A percentile compares a stretch with the other conserved stretches of the same genome.
These are phyloP conservation scores for Aspergillus eucalypticola DNA, from an alignment of 2,329 filamentous ascomycete species.

Conservation along the genomic window DNA sequence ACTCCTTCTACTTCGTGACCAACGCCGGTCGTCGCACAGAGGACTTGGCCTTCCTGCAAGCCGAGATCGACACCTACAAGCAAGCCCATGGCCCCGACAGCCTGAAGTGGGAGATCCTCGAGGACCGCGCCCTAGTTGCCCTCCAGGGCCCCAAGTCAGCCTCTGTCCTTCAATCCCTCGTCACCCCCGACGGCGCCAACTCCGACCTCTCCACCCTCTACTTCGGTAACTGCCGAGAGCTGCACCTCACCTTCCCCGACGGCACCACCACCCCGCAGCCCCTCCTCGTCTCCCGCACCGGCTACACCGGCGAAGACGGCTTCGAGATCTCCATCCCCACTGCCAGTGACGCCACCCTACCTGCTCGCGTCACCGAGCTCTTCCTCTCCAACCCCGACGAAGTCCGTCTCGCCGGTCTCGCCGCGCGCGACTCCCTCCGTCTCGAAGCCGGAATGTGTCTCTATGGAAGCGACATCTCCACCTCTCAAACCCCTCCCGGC, in stretches of 20 bases:
- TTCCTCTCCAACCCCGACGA: constrained; percentile 66
- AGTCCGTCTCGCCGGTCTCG: constrained; percentile 81
- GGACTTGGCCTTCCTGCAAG: constrained; percentile 73
- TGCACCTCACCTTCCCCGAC: constrained; percentile 62
- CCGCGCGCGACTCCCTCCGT: constrained; percentile 85
- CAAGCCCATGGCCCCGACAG: constrained; percentile 54
- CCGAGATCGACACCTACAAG: constrained; percentile 65
- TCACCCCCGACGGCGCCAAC: constrained; percentile 54
- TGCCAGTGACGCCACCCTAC: constrained; percentile 55
- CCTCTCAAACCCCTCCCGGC: constrained; percentile 69
- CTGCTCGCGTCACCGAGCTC: constrained; percentile 61
- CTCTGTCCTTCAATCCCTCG: constrained; percentile 65
- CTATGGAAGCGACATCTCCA: constrained; percentile 97
- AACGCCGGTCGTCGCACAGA: constrained; percentile 92
- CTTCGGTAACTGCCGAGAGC: constrained; percentile 74
- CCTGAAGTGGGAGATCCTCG: constrained; percentile 69
- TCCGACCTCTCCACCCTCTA: constrained; percentile 67
- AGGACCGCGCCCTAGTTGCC: constrained; percentile 76
- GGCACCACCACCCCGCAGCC: constrained; percentile 53
- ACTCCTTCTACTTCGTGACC: constrained; percentile 88
- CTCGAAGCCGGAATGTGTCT: constrained; percentile 98
- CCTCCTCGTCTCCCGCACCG: constrained; percentile 79
- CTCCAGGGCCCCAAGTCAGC: constrained; percentile 82
- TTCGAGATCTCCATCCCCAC: constrained; percentile 90
- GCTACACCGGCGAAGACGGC: constrained; percentile 97